Conservation (phyloP, 108 stramenopile genomes). For the Fistulifera solaris region DNA sequence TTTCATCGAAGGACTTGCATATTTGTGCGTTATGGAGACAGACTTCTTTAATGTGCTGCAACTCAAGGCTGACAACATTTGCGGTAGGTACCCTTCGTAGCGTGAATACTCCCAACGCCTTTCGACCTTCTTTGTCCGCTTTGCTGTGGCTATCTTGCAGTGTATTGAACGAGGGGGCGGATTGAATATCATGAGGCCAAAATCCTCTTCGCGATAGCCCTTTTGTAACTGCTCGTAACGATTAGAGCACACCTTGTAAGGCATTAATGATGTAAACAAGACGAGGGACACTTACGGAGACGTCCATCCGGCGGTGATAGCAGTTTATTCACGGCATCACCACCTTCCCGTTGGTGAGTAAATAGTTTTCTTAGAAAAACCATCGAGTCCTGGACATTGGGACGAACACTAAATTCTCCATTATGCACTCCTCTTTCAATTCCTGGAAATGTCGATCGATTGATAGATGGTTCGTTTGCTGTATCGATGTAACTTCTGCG, state of each 20-base stretch:
- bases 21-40: constrained; percentile 69
- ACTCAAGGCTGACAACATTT: constrained; percentile 2
- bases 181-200: constrained; percentile 2
- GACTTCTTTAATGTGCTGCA: constrained; percentile 20
- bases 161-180: background rate
- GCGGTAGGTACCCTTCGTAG: constrained; percentile 3
- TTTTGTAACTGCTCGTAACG: background rate
- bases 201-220: background rate
- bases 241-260: background rate
- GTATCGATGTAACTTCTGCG: background rate
- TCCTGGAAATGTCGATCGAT: background rate
- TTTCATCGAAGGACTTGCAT: constrained; percentile 29
- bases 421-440: constrained; percentile 16
- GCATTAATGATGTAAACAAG: background rate
- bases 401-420: constrained; percentile 22
- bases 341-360: constrained; percentile 27
- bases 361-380: constrained; percentile 36
- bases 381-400: constrained; percentile 43
- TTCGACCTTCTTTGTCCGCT: background rate
- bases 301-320: constrained; percentile 36
- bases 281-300: constrained; percentile 8
- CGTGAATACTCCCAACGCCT: constrained; percentile 13
- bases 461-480: background rate
- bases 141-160: background rate
- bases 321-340: constrained; percentile 4